Evolutionary conservation across 441 rosid genomes (phyloP).

Genomic region (Brassica balearica): DNA sequence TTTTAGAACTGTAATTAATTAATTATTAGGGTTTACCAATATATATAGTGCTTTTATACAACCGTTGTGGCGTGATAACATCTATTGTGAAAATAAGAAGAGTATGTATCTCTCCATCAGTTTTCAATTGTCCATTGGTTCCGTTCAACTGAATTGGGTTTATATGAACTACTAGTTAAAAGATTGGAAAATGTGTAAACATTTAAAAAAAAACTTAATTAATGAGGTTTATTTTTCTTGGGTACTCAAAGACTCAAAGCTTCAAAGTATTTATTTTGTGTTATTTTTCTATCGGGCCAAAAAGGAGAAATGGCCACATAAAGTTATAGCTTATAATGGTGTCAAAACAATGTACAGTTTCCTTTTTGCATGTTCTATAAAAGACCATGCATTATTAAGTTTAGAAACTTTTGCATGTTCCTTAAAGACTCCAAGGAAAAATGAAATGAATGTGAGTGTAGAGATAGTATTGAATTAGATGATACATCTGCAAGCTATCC

Average conservation of each 20-base stretch:
- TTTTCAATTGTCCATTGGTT: neutral
- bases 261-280: neutral
- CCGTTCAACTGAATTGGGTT: neutral
- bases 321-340: constrained; percentile 10
- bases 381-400: constrained; percentile 31
- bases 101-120: neutral
- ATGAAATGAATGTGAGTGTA: neutral
- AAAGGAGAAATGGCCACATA: constrained; percentile 29
- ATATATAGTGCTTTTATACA: neutral
- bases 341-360: constrained; percentile 16
- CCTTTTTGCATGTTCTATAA: constrained; percentile 33
- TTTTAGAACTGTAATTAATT: neutral
- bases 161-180: constrained; percentile 15
- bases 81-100: neutral
- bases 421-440: constrained; percentile 24
- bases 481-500: neutral
- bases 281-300: neutral
- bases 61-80: neutral
- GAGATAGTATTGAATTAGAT: constrained; percentile 1
- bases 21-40: neutral
- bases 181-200: neutral
- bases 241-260: constrained; percentile 18
- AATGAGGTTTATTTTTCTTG: neutral
- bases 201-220: neutral
- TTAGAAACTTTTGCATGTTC: constrained; percentile 31